A percentile compares a stretch with the other conserved stretches of the same genome.
Conservation (phyloP, 83 land plant species). For the Thuja plicata region DNA sequence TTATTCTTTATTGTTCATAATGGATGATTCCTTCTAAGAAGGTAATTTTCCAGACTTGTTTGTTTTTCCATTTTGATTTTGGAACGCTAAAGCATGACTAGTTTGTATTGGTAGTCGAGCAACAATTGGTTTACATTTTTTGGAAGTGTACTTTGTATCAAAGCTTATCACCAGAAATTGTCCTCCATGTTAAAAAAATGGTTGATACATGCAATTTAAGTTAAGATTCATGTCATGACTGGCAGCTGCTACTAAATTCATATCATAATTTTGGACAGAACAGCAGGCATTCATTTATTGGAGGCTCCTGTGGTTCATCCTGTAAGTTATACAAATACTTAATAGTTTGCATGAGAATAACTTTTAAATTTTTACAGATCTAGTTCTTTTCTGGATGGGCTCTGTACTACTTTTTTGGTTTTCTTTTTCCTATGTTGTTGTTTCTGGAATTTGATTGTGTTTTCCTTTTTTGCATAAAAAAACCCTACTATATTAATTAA, state of each 20-base stretch:
- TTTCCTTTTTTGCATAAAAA: too few species aligned
- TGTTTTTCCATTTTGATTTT: neutral
- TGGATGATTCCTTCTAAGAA: neutral
- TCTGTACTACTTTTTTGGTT: neutral
- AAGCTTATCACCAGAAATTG: neutral
- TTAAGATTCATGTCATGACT: neutral
- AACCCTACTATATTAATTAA: too few species aligned
- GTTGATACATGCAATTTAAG: neutral
- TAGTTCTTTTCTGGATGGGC: neutral
- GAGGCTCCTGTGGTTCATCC: constrained; percentile 93
- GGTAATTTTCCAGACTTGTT: neutral
- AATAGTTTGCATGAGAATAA: neutral
- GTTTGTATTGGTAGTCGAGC: neutral
- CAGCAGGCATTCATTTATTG: constrained; percentile 84
- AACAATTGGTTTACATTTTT: neutral
- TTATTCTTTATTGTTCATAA: neutral
- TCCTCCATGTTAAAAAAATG: neutral
- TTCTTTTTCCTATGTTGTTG: too few species aligned
- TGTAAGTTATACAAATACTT: constrained; percentile 44
- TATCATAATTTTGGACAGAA: constrained; percentile 49
- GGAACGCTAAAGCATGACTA: neutral
- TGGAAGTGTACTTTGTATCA: neutral
- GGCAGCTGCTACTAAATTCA: neutral
- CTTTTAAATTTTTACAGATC: neutral
- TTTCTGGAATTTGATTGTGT: too few species aligned